These are phyloP conservation scores for Gonapodya sp. DNA, from an alignment of 192 early-diverging fungal species.

Conservation along the genomic window DNA sequence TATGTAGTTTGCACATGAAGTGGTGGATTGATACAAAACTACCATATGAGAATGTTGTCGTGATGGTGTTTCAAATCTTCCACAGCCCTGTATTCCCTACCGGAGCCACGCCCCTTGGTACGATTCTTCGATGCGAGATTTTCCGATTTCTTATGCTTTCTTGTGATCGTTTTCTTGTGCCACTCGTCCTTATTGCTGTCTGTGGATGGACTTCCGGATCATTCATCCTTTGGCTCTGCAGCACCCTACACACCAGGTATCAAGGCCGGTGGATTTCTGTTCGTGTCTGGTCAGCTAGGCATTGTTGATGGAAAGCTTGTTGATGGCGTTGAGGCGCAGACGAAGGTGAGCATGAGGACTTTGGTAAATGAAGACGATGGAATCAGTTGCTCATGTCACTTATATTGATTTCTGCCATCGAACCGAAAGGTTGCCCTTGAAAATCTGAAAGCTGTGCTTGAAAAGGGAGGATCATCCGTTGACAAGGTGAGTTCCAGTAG, in stretches of 20 bases:
- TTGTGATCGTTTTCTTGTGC: too few relatives aligned
- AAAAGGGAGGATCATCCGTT: neutral
- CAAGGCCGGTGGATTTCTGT: neutral
- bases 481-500: neutral
- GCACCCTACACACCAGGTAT: neutral
- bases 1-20: too few relatives aligned
- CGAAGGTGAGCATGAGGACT: neutral
- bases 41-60: too few relatives aligned
- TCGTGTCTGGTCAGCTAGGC: neutral
- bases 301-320: slow-evolving; percentile 1
- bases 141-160: neutral
- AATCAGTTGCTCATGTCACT: neutral
- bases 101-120: neutral
- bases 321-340: neutral
- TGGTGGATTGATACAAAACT: too few relatives aligned
- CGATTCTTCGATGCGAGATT: neutral
- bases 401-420: too few relatives aligned
- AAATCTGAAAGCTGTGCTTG: neutral
- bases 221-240: neutral
- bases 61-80: too few relatives aligned
- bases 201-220: too few relatives aligned
- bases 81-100: neutral
- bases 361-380: neutral
- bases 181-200: too few relatives aligned
- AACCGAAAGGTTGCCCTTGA: neutral